phyloP scores from a whole-genome alignment of 768 basidiomycete species.

The Dentipellis sp. region DNA sequence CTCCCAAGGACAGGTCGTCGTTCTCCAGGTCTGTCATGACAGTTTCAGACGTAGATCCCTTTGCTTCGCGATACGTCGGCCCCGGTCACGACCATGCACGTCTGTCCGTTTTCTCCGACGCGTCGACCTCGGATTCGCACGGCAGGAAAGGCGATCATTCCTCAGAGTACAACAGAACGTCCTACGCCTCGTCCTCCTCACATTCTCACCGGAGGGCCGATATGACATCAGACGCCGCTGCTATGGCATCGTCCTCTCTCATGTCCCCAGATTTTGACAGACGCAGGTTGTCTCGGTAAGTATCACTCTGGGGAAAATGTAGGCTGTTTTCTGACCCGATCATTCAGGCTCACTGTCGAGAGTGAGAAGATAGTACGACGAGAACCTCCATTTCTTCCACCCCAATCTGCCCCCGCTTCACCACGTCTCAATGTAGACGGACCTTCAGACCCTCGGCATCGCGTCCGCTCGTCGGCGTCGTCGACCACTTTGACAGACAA shows the following conservation, averaged over 20 bases:
- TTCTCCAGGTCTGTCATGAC: slow-evolving; percentile 46
- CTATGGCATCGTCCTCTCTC: slow-evolving; percentile 7
- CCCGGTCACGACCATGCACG: slow-evolving; percentile 33
- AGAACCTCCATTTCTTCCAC: slow-evolving; percentile 2
- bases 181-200: slow-evolving; percentile 52
- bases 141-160: slow-evolving; percentile 29
- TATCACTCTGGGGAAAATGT: too few relatives aligned
- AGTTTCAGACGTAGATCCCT: slow-evolving; percentile 56
- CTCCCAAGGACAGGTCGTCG: slow-evolving; percentile 16
- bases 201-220: slow-evolving; percentile 30
- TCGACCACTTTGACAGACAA: slow-evolving; percentile 10
- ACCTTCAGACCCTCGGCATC: neutral
- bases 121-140: slow-evolving; percentile 36
- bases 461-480: slow-evolving; percentile 9
- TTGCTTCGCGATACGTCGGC: slow-evolving; percentile 41
- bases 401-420: slow-evolving; percentile 2
- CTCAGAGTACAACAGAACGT: slow-evolving; percentile 32
- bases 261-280: slow-evolving; percentile 1
- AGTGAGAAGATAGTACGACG: slow-evolving; percentile 8
- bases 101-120: slow-evolving; percentile 44
- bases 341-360: slow-evolving; percentile 8
- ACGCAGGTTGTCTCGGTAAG: slow-evolving; percentile 10
- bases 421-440: neutral
- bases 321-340: too few relatives aligned
- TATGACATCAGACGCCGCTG: slow-evolving; percentile 10